Conservation (phyloP, 148 eudicot species). For the Diospyros kaki region DNA sequence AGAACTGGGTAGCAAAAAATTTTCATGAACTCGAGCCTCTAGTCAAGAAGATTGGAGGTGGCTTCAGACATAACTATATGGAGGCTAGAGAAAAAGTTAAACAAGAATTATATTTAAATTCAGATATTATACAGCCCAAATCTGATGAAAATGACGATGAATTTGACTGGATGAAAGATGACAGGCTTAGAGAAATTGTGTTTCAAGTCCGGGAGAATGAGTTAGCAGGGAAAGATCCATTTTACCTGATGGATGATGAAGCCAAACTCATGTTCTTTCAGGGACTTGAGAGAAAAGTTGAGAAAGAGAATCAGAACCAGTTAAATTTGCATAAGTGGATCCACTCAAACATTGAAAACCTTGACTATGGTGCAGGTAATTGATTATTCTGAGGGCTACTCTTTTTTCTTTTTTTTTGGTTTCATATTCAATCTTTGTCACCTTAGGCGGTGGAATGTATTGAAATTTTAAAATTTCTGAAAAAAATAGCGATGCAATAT, state of each 20-base stretch:
- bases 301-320: constrained; percentile 57
- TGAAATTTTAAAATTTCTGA: background rate
- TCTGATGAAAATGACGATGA: constrained; percentile 41
- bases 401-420: background rate
- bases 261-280: constrained; percentile 61
- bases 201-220: constrained; percentile 90
- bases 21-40: constrained; percentile 75
- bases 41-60: constrained; percentile 58
- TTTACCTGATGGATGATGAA: constrained; percentile 69
- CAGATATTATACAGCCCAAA: constrained; percentile 31
- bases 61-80: constrained; percentile 61
- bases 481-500: background rate
- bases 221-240: constrained; percentile 78
- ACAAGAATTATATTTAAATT: constrained; percentile 28
- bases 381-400: background rate
- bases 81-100: constrained; percentile 61
- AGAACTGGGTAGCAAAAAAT: constrained; percentile 80
- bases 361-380: constrained; percentile 96
- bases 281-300: constrained; percentile 82
- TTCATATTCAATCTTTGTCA: background rate
- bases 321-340: constrained; percentile 64
- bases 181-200: constrained; percentile 76
- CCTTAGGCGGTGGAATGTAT: background rate
- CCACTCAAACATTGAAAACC: constrained; percentile 87
- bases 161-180: constrained; percentile 94